Base-by-base conservation (phyloP, 768 basidiomycete genomes). In the Lactarius quietus region DNA sequence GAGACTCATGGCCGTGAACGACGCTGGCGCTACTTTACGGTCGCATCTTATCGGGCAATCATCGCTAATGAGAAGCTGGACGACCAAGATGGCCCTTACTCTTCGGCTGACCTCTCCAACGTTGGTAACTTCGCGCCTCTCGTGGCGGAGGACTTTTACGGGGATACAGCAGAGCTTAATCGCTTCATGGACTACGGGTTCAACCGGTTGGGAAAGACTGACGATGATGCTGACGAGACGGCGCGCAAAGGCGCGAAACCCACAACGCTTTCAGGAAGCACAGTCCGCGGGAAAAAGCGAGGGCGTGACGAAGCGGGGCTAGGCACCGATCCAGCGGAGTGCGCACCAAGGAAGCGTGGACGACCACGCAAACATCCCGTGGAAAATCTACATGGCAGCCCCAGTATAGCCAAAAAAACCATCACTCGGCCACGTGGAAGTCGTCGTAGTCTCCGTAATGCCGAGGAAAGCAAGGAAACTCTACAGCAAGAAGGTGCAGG, bases 1-100 rank as follows among this genome's bases (percentile, higher is more conserved):
- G 95, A 97, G 76, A 92, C 86, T 1, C 81, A 82, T 67, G 92
- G 92, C 6, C 86, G 93, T 39, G 92, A 98, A 76, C 87, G 93
- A 33, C 88, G 93, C 28, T 86, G 93, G 73, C 83, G 93, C 67
- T 93, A 93, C 72, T 95, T 86, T 77, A 91, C 92, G 0, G 74
- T 89, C 52, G 81, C 83, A 2, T 84, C 86, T 35, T 96, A 91
- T 75, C 82, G 79, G 35, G 74, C 78, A 35, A 78, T 92, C 36
- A 82, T 93, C 56, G 76, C 79, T 2, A 78, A 80, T 53, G 90
- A 94, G 74, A 82, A 84, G 9, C 80, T 94, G 29, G 84, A 88
- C 70, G 81, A 83, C 60, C 70, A 76, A 4, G 74, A 76, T 48
- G 76, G 78, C 6, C 78, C 79, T 3, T 80, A 81, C 66, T 67